A percentile compares a stretch with the other conserved stretches of the same genome.
phyloP scores from a whole-genome alignment of 2,329 filamentous ascomycete species.

The Phaeosphaeria sp. region DNA sequence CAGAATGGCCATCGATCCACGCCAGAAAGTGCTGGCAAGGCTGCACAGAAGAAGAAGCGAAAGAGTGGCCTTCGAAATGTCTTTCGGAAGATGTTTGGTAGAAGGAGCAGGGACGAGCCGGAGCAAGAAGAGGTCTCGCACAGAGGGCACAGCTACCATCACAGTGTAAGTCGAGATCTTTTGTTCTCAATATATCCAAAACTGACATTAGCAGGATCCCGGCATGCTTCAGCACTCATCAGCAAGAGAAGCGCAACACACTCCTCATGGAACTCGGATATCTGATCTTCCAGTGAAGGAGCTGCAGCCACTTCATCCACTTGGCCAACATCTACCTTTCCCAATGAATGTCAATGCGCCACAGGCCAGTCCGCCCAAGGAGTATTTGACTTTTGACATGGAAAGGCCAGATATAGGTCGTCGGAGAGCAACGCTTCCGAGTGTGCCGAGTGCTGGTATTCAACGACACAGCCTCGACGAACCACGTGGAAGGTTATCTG shows the following conservation, averaged over 20 bases:
- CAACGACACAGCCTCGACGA: slow-evolving; percentile 41
- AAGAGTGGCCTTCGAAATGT: slow-evolving; percentile 46
- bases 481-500: slow-evolving; percentile 25
- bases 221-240: slow-evolving; percentile 33
- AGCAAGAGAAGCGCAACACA: slow-evolving; percentile 27
- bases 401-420: slow-evolving; percentile 30
- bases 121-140: slow-evolving; percentile 26
- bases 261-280: slow-evolving; percentile 34
- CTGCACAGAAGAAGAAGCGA: slow-evolving; percentile 42
- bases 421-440: slow-evolving; percentile 47
- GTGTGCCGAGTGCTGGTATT: slow-evolving; percentile 27
- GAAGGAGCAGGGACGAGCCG: slow-evolving; percentile 35
- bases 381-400: slow-evolving; percentile 43
- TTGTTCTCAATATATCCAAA: not conserved
- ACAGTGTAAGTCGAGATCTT: slow-evolving; percentile 38
- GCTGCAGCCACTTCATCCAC: slow-evolving; percentile 41
- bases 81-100: slow-evolving; percentile 49
- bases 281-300: slow-evolving; percentile 44
- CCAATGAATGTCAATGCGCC: slow-evolving; percentile 52
- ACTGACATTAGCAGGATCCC: slow-evolving; percentile 35
- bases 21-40: slow-evolving; percentile 34
- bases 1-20: slow-evolving; percentile 39
- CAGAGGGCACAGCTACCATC: slow-evolving; percentile 42
- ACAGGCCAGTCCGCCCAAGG: slow-evolving; percentile 41
- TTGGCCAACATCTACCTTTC: slow-evolving; percentile 46